Evolutionary conservation across 192 early-diverging fungal species (phyloP).

Genomic region (Podila horticola): DNA sequence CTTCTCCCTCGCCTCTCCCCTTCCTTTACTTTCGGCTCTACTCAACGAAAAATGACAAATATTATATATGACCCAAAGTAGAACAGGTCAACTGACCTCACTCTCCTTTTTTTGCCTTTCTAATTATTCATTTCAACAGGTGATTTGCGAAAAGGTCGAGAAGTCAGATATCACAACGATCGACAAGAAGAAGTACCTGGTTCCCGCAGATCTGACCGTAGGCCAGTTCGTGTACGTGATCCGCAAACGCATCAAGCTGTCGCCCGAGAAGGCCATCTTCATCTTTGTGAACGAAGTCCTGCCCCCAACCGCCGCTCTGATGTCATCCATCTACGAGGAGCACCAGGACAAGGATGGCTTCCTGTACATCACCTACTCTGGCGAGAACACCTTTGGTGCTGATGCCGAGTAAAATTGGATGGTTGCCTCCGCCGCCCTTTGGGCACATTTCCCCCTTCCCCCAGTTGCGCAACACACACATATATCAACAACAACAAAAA

Average conservation of each 20-base stretch:
- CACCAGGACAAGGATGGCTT: constrained; percentile 99
- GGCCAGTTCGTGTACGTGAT: constrained; percentile 98
- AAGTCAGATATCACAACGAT: constrained; percentile 96
- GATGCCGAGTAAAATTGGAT: constrained; percentile 10
- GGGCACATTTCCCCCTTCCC: not conserved
- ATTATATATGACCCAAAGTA: too few species aligned
- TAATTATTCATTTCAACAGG: constrained; percentile 31
- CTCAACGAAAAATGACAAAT: too few species aligned
- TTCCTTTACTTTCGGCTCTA: not conserved
- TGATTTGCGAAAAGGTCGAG: constrained; percentile 96
- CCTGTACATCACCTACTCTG: constrained; percentile 93
- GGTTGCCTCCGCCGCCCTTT: not conserved
- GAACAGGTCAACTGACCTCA: not conserved
- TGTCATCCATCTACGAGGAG: constrained; percentile 96
- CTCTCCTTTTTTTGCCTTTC: not conserved
- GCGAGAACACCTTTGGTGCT: constrained; percentile 88
- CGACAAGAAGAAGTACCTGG: constrained; percentile 99
- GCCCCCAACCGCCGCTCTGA: constrained; percentile 93
- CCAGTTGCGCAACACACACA: not conserved
- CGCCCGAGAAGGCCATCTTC: constrained; percentile 98
- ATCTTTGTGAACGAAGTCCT: constrained; percentile 98
- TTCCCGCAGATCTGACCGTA: constrained; percentile 95
- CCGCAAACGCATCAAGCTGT: constrained; percentile 96
- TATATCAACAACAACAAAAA: not conserved
- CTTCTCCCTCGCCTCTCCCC: not conserved